phyloP scores from a whole-genome alignment of 192 early-diverging fungal genomes.

The Coemansia sp. region DNA sequence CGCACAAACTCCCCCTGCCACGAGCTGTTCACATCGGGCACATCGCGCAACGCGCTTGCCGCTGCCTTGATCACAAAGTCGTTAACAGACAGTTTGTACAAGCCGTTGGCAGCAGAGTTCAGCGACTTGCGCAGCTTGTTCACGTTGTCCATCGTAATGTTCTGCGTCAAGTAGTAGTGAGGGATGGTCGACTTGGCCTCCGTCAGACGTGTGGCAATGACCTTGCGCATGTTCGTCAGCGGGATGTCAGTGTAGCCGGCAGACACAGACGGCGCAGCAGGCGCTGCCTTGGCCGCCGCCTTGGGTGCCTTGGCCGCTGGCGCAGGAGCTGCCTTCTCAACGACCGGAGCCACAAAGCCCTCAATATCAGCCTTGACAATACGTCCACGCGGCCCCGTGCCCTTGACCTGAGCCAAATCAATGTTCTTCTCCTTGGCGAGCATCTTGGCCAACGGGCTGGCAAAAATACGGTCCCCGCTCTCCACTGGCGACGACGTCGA shows the following conservation, averaged over 20 bases:
- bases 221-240: constrained; percentile 75
- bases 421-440: constrained; percentile 84
- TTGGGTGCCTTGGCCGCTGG: constrained; percentile 20
- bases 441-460: constrained; percentile 82
- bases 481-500: background rate
- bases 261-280: constrained; percentile 30
- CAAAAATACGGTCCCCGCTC: constrained; percentile 68
- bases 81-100: constrained; percentile 97
- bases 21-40: constrained; percentile 89
- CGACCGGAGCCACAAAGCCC: constrained; percentile 48
- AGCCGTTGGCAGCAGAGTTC: constrained; percentile 79
- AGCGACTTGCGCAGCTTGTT: constrained; percentile 83
- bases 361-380: constrained; percentile 92
- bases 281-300: constrained; percentile 54
- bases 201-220: constrained; percentile 72
- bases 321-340: constrained; percentile 35
- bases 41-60: constrained; percentile 80
- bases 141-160: constrained; percentile 87
- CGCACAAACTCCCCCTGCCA: constrained; percentile 83
- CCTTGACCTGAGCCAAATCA: constrained; percentile 71
- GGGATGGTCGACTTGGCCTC: constrained; percentile 76
- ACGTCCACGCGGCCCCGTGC: constrained; percentile 86
- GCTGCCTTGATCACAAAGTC: constrained; percentile 98
- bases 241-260: constrained; percentile 72
- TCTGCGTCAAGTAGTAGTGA: constrained; percentile 80